A percentile compares a stretch with the other conserved stretches of the same genome.
phyloP scores from a whole-genome alignment of 2,329 filamentous ascomycete genomes.

The Colletotrichum truncatum region DNA sequence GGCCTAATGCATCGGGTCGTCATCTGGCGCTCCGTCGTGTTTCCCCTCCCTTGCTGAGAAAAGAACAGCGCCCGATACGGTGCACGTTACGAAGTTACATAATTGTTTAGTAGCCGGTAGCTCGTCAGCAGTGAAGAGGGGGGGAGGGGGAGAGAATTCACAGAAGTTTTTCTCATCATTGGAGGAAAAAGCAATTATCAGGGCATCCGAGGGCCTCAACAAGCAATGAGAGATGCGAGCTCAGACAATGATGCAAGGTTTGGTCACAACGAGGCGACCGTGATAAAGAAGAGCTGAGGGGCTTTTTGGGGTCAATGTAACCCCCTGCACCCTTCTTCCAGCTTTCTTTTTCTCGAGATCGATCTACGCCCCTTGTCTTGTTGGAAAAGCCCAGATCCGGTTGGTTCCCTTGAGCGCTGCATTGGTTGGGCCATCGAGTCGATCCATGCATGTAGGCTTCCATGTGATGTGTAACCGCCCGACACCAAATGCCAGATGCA shows the following conservation, averaged over 20 bases:
- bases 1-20: conserved; percentile 6
- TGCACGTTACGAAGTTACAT: background rate
- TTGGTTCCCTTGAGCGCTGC: background rate
- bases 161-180: conserved; percentile 4
- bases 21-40: background rate
- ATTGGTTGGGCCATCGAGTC: background rate
- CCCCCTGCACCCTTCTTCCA: background rate
- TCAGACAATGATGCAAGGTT: conserved; percentile 22
- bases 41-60: conserved; percentile 27
- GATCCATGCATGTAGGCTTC: background rate
- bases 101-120: conserved; percentile 13
- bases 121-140: background rate
- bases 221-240: conserved; percentile 20
- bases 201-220: conserved; percentile 25
- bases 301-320: background rate
- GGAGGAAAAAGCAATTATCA: conserved; percentile 23
- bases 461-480: conserved; percentile 4
- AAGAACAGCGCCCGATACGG: conserved; percentile 19
- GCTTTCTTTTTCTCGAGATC: conserved; percentile 18
- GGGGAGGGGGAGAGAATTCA: background rate
- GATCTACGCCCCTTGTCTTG: conserved; percentile 10
- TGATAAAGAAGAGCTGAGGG: background rate
- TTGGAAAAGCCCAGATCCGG: conserved; percentile 1
- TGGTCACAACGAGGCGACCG: conserved; percentile 2
- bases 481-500: background rate